phyloP scores from a whole-genome alignment of 495 filamentous ascomycete species.

The Podospora appendiculata region DNA sequence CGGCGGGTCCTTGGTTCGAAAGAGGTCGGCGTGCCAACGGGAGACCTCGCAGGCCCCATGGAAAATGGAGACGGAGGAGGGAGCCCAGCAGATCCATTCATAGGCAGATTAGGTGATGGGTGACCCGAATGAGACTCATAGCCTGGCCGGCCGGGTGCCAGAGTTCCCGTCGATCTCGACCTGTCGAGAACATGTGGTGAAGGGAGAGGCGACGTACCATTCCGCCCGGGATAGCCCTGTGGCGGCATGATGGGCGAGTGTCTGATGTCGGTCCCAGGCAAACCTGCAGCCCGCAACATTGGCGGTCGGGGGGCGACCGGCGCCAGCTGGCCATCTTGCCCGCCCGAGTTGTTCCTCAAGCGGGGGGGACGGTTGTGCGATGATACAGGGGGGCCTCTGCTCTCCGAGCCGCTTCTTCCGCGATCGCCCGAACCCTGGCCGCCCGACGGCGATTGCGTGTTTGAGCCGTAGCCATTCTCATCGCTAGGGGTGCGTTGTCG shows the following conservation, averaged over 20 bases:
- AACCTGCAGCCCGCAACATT: conserved; percentile 34
- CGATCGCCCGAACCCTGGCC: conserved; percentile 33
- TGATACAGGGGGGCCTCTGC: conserved; percentile 41
- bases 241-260: conserved; percentile 38
- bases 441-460: conserved; percentile 15
- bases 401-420: conserved; percentile 57
- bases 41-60: conserved; percentile 11
- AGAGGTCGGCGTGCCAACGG: conserved; percentile 19
- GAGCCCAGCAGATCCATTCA: conserved; percentile 11
- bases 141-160: conserved; percentile 20
- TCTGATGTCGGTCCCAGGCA: conserved; percentile 36
- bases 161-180: conserved; percentile 21
- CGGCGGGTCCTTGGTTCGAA: conserved; percentile 17
- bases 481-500: conserved; percentile 32
- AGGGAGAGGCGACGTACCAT: conserved; percentile 15
- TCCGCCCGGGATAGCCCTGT: conserved; percentile 37
- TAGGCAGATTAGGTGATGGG: conserved; percentile 40
- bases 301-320: conserved; percentile 17
- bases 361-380: conserved; percentile 35
- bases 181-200: conserved; percentile 17
- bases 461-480: conserved; percentile 17
- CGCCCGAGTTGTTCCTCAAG: conserved; percentile 32
- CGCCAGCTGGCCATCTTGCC: conserved; percentile 34
- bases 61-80: conserved; percentile 22
- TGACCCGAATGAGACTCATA: conserved; percentile 25